phyloP scores from a whole-genome alignment of 495 filamentous ascomycete genomes.

The Penicillium steckii region DNA sequence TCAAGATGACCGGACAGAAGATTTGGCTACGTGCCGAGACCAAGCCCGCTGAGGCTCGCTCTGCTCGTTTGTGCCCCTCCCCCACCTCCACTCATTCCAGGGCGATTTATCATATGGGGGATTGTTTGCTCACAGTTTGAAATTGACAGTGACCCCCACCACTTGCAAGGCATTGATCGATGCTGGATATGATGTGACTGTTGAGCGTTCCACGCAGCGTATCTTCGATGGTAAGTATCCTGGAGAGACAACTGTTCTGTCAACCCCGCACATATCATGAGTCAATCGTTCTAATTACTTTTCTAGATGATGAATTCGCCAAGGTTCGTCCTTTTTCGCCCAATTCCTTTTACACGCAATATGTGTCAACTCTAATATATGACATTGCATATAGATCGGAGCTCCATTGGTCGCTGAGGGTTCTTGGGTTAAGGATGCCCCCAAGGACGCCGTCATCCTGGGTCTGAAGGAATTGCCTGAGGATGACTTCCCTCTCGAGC shows the following conservation, averaged over 20 bases:
- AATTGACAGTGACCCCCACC: slow-evolving; percentile 54
- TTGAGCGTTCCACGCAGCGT: slow-evolving; percentile 75
- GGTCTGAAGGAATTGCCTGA: slow-evolving; percentile 94
- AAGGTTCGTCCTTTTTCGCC: slow-evolving; percentile 28
- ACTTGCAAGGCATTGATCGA: slow-evolving; percentile 77
- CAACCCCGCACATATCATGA: background rate
- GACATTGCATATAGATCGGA: slow-evolving; percentile 47
- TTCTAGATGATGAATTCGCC: slow-evolving; percentile 53
- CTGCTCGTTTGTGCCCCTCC: slow-evolving; percentile 38
- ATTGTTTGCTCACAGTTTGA: slow-evolving; percentile 13
- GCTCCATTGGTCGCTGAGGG: slow-evolving; percentile 77
- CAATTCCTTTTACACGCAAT: background rate
- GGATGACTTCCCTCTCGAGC: slow-evolving; percentile 81
- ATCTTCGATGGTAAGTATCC: slow-evolving; percentile 71
- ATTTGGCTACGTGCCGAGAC: slow-evolving; percentile 52
- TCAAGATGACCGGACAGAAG: slow-evolving; percentile 42
- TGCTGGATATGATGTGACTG: slow-evolving; percentile 78
- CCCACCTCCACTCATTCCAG: slow-evolving; percentile 5
- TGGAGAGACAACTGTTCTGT: background rate
- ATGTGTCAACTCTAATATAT: slow-evolving; percentile 2
- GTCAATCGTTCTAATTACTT: slow-evolving; percentile 11
- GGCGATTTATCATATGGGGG: slow-evolving; percentile 4
- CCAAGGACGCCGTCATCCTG: slow-evolving; percentile 78
- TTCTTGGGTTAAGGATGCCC: slow-evolving; percentile 72
- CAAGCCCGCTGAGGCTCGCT: slow-evolving; percentile 49